These are phyloP conservation scores for Papilionanthe hybrid DNA, from an alignment of 116 monocot species.

Conservation along the genomic window DNA sequence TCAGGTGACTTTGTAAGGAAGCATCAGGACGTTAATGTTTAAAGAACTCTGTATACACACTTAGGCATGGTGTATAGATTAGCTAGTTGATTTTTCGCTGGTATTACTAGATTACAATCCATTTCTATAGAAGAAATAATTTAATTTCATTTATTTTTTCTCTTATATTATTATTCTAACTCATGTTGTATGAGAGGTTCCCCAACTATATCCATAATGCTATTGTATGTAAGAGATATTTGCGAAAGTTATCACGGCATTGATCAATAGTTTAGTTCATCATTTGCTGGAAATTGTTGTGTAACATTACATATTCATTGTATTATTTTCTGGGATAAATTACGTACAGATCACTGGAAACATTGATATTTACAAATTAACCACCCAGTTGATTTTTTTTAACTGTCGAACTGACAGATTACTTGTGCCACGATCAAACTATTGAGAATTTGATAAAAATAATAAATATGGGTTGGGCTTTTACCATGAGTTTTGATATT, in stretches of 20 bases:
- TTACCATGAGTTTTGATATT: too few species aligned
- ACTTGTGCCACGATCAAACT: too few species aligned
- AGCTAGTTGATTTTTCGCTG: not conserved
- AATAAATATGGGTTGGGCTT: too few species aligned
- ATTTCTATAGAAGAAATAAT: slow-evolving; percentile 8
- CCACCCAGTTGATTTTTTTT: too few species aligned
- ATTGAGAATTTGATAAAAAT: too few species aligned
- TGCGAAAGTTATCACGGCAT: not conserved
- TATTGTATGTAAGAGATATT: not conserved
- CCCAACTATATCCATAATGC: not conserved
- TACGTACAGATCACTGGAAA: too few species aligned
- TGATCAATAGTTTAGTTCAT: too few species aligned
- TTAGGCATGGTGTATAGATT: slow-evolving; percentile 3
- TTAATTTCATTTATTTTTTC: slow-evolving; percentile 1
- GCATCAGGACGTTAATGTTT: not conserved
- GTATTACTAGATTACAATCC: not conserved
- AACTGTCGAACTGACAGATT: too few species aligned
- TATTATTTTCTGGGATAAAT: not conserved
- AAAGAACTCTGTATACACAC: not conserved
- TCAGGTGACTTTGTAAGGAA: not conserved
- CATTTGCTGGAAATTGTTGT: too few species aligned
- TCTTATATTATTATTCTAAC: not conserved
- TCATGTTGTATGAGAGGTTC: too few species aligned
- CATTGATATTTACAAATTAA: too few species aligned
- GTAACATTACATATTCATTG: not conserved